Base-by-base conservation (phyloP, 352 stramenopile genomes). In the Phytophthora constricta region DNA sequence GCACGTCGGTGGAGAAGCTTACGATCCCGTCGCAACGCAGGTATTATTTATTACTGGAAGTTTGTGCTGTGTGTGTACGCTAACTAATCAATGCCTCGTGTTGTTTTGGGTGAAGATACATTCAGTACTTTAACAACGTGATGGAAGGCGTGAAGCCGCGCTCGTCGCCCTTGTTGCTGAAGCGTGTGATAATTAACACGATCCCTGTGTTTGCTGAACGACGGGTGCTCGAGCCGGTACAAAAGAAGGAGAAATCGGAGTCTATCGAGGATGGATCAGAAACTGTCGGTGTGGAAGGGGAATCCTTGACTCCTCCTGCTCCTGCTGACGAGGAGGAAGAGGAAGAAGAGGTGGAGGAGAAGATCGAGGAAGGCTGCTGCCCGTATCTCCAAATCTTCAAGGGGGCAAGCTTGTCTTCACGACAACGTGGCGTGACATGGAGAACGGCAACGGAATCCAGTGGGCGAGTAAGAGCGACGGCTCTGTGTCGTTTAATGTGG, bases 381-480 rank as follows among this genome's bases (percentile, higher is more conserved):
- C 97, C 97, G 43, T 99, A 99, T 74, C 62, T 99, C 37, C 97
- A 99, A 84, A 91, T 99, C 63, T 99, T 99, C 79, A 99, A 99
- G 89, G 84, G 14, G 97, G 97, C 25, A 96, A 98, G 68, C 76
- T 99, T 7, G 88, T 99, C 2, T 98, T 98, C 70, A 99, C 95
- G 23, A 97, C 96, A 16, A 96, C 92, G 13, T 96, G 86, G 84
- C 74, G 72, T 10, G 88, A 97, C 60, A 91, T 92, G 80, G 75
- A 96, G 56, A 83, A 96, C 58, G 80, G 81, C 10, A 89, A 90
- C 43, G 90, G 94, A 16, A 89, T 98, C 9, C 93, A 97, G 47
- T 99, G 97, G 92, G 93, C 92, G 2, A 90, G 79, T 43, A 85
- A 75, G 5, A 77, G 66, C 3, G 93, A 98, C 63, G 94, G 95